Base-by-base conservation (phyloP, 495 filamentous ascomycete genomes). In the Thozetella sp. region DNA sequence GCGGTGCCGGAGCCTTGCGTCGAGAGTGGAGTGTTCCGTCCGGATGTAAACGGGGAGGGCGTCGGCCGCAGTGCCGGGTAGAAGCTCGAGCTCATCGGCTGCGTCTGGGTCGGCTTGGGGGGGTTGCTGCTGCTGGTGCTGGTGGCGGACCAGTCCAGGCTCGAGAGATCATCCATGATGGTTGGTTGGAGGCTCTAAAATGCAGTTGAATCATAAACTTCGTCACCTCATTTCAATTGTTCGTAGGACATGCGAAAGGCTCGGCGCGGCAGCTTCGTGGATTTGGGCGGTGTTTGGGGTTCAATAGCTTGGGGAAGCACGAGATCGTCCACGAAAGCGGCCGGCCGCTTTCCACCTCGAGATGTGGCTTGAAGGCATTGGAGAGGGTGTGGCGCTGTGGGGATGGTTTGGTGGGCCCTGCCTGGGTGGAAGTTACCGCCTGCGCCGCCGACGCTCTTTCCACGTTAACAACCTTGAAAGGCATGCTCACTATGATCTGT, bases 1-100 rank as follows among this genome's bases (percentile, higher is more conserved):
- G 70, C 70, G 63, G 75, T 76, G 13, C 80, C 75, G 55, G 83
- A 80, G 22, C 80, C 79, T 59, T 85, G 79, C 10, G 80, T 64
- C 25, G 86, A 84, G 24, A 88, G 72, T 3, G 90, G 89, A 10
- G 89, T 92, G 19, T 88, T 88, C 62, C 83, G 83, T 55, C 89
- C 88, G 25, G 89, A 90, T 66, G 71, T 58, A 73, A 77, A 67
- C 34, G 78, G 81, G 15, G 88, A 81, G 12, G 89, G 83, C 2
- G 76, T 87, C 61, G 87, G 86, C 43, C 83, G 83, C 55, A 90
- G 71, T 48, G 78, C 74, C 34, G 86, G 83, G 64, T 88, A 91
- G 45, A 83, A 73, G 37, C 80, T 73, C 51, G 84, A 64, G 51
- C 67, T 63, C 61, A 64, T 63, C 54, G 75, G 77, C 64, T 77